Base-by-base conservation (phyloP, 2,329 filamentous ascomycete genomes). In the Thelonectria olida region DNA sequence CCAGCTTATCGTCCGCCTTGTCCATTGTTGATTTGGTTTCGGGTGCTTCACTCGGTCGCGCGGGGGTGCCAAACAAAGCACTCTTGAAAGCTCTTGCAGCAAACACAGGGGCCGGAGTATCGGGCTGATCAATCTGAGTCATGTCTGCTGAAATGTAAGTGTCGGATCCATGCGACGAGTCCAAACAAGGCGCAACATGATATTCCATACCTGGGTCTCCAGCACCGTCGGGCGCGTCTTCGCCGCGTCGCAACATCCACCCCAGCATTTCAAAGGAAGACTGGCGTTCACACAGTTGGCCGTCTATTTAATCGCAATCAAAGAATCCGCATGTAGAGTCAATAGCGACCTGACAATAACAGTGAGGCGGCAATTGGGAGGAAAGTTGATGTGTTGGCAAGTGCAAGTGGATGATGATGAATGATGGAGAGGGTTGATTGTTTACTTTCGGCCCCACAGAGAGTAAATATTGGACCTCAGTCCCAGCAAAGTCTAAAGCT, bases 91-190 rank as follows among this genome's bases (percentile, higher is more conserved):
- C 88, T 61, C 88, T 83, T 36, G 88, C 88, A 2, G 88, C 88
- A 71, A 90, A 90, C 0, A 90, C 84, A 2, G 88, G 88, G 0
- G 86, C 88, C 7, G 88, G 88, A 15, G 88, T 90, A 67, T 90
- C 88, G 38, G 88, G 87, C 28, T 80, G 80, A 15, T 90, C 87
- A 39, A 84, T 67, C 62, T 84, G 82, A 1, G 81, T 81, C 3
- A 69, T 80, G 45, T 82, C 79, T 81, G 50, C 19, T 17, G 13
- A 7, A 22, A 9, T 20, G 17, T 49, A 53, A 36, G 68, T 54
- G 8, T 55, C 8, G 27, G 23, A 8, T 22, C 28, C 4, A 25
- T 23, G 44, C 42, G 39, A 17, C 15, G 17, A 25, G 17, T 34
- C 17, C 8, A 38, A 39, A 17, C 27, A 15, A 41, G 20, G 38